phyloP scores from a whole-genome alignment of 306 rosid species.

The Phaseolus lunatus region DNA sequence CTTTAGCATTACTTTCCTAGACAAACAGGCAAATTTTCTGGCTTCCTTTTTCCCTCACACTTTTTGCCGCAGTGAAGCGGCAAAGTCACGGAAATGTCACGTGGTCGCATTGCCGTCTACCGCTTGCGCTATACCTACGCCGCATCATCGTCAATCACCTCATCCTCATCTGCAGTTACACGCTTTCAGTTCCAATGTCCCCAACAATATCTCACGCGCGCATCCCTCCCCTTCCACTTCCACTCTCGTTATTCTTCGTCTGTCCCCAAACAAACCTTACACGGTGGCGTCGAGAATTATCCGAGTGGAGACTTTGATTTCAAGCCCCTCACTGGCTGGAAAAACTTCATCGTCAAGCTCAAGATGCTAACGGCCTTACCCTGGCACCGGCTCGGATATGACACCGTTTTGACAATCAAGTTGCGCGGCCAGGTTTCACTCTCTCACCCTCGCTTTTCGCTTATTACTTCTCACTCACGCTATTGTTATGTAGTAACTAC shows the following conservation, averaged over 20 bases:
- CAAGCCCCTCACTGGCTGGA: slow-evolving; percentile 64
- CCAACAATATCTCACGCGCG: slow-evolving; percentile 5
- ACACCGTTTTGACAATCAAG: slow-evolving; percentile 75
- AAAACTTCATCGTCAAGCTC: slow-evolving; percentile 67
- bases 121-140: slow-evolving; percentile 12
- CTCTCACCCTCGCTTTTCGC: neutral
- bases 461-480: neutral
- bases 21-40: too few species aligned
- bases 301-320: slow-evolving; percentile 80
- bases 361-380: slow-evolving; percentile 79
- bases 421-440: slow-evolving; percentile 84
- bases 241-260: slow-evolving; percentile 44
- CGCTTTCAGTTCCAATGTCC: slow-evolving; percentile 37
- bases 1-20: neutral
- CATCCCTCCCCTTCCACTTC: slow-evolving; percentile 40
- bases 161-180: slow-evolving; percentile 12
- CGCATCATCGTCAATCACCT: slow-evolving; percentile 1
- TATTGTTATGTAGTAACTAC: neutral
- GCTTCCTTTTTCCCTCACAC: neutral
- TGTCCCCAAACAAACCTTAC: slow-evolving; percentile 24
- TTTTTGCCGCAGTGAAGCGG: neutral
- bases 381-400: slow-evolving; percentile 83
- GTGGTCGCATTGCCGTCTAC: slow-evolving; percentile 22
- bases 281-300: slow-evolving; percentile 42
- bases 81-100: slow-evolving; percentile 24